Evolutionary conservation across 106 monocot species (phyloP), one percentile per base, ranked within the genome.

Genomic region (Dendrobium chrysotoxum): DNA sequence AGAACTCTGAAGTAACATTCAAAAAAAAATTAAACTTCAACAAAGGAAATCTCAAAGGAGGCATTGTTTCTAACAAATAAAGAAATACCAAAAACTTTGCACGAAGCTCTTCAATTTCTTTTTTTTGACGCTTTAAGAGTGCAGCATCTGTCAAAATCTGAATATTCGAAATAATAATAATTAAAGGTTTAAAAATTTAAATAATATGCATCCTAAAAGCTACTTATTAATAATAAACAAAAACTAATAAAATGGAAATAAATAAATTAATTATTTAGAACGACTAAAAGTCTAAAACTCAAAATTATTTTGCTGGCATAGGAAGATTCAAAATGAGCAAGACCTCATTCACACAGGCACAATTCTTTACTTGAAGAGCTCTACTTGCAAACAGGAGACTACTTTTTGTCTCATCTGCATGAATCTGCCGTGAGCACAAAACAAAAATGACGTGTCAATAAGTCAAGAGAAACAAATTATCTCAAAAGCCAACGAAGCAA

Each of bases 71-170:
- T 5, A 79, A 53, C 31, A 4, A 4, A 74, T 68, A 26, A 25
- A 50, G 18, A 82, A 46, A 61, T 61, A 93, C 99, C 87, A 79
- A 77, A 41, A 99, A 82, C 91, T 92, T 93, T 81, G 86, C 88
- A 74, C 86, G 93, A 79, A 99, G 95, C 82, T 99, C 95, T 67
- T 99, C 95, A 72, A 99, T 99, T 86, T 95, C 90, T 80, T 91
- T 99, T 47, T 86, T 88, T 80, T 99, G 95, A 28, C 99, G 91
- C 77, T 90, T 93, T 76, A 99, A 81, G 53, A 99, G 77, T 38
- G 95, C 99, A 80, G 93, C 99, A 90, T 99, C 99, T 41, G 99
- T 99, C 76, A 99, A 77, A 81, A 99, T 93, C 95, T 95, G 89
- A 79, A 64, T 38, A 81, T 50, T 30, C 21, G 67, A 47, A 20